Percentiles rank a stretch among this genome's conserved stretches.
Evolutionary conservation across 2,329 filamentous ascomycete species (phyloP).

Genomic region (Aureobasidium sp.): DNA sequence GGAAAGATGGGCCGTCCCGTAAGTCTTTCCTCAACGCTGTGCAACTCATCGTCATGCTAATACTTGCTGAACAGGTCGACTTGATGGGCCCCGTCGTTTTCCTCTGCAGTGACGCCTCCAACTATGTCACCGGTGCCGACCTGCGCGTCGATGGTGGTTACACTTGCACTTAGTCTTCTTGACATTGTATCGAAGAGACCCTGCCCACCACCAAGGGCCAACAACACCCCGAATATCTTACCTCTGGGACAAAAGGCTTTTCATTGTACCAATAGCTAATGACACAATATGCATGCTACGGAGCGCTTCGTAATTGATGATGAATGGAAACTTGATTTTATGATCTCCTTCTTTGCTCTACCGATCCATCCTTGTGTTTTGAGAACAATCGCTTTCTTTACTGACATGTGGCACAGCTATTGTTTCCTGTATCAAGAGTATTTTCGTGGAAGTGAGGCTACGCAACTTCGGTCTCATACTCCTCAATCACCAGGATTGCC

Average conservation of each 20-base stretch:
- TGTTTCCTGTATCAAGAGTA: not conserved
- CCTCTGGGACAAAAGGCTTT: not conserved
- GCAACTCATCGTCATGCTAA: slow-evolving; percentile 22
- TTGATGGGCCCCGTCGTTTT: slow-evolving; percentile 90
- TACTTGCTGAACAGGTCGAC: slow-evolving; percentile 46
- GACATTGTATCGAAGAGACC: not conserved
- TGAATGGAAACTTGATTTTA: not conserved
- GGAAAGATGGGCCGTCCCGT: slow-evolving; percentile 82
- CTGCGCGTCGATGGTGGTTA: slow-evolving; percentile 37
- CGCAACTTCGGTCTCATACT: not conserved
- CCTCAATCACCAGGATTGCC: not conserved
- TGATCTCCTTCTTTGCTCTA: not conserved
- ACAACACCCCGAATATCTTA: not conserved
- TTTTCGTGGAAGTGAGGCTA: too few relatives aligned
- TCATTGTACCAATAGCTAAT: slow-evolving; percentile 9
- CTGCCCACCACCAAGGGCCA: not conserved
- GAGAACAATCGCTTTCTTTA: not conserved
- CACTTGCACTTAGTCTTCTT: slow-evolving; percentile 29
- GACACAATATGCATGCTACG: slow-evolving; percentile 4
- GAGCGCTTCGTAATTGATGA: slow-evolving; percentile 5
- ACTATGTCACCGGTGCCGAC: slow-evolving; percentile 55
- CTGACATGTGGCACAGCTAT: not conserved
- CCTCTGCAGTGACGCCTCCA: slow-evolving; percentile 68
- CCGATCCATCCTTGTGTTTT: not conserved
- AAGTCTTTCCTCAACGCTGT: not conserved